phyloP scores from a whole-genome alignment of 2,329 filamentous ascomycete genomes.

The Colletotrichum australisinense region DNA sequence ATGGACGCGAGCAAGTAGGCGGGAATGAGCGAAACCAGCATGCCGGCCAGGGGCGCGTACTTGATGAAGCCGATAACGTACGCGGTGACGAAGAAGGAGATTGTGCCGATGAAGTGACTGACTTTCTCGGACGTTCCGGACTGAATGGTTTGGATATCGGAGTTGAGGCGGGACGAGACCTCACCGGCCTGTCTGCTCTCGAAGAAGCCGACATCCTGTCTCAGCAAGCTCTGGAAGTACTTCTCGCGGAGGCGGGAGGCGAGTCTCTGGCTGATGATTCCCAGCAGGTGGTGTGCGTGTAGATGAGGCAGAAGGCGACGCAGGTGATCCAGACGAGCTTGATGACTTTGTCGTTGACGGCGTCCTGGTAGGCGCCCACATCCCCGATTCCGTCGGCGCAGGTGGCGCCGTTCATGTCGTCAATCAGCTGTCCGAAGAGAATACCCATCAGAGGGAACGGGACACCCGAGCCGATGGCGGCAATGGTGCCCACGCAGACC shows the following conservation, averaged over 20 bases:
- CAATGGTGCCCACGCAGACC: slow-evolving; percentile 36
- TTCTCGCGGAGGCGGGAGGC: slow-evolving; percentile 66
- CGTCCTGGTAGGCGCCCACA: slow-evolving; percentile 41
- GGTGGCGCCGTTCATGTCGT: slow-evolving; percentile 62
- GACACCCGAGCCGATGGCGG: slow-evolving; percentile 61
- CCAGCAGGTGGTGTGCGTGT: slow-evolving; percentile 69
- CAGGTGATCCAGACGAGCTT: slow-evolving; percentile 69
- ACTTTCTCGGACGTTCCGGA: slow-evolving; percentile 73
- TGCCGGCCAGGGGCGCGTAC: slow-evolving; percentile 65
- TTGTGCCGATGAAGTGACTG: slow-evolving; percentile 65
- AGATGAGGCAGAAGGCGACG: slow-evolving; percentile 68
- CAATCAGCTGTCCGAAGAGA: slow-evolving; percentile 65
- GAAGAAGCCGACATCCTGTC: slow-evolving; percentile 68
- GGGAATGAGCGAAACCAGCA: slow-evolving; percentile 66
- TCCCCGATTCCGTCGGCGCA: slow-evolving; percentile 45
- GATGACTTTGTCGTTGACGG: slow-evolving; percentile 62
- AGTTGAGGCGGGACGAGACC: slow-evolving; percentile 66
- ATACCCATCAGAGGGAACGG: slow-evolving; percentile 68
- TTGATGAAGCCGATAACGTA: slow-evolving; percentile 73
- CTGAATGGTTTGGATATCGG: slow-evolving; percentile 69
- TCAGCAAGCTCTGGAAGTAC: slow-evolving; percentile 65
- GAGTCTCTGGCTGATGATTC: slow-evolving; percentile 65
- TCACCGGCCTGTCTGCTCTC: slow-evolving; percentile 67
- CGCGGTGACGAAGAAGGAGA: slow-evolving; percentile 71
- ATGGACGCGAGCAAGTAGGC: slow-evolving; percentile 66